Base-by-base conservation (phyloP, 148 eudicot genomes). In the Rhododendron mucronatum region DNA sequence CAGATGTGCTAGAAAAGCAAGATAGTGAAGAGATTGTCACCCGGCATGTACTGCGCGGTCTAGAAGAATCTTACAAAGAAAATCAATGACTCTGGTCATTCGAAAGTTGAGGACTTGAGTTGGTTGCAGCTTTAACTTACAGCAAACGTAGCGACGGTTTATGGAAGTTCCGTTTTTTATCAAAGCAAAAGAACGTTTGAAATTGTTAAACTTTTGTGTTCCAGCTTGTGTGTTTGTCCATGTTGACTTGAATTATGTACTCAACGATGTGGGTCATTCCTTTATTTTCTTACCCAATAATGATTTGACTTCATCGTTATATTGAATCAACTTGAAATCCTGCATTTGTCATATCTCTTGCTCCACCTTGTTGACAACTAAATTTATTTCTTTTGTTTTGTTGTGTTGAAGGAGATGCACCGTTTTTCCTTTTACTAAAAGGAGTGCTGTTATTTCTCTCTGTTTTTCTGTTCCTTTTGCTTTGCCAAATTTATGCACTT, bases 361-460 rank as follows among this genome's bases (percentile, higher is more conserved):
- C 48, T 82, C 30, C 4, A 59, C 63, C 28, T 53, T 18, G 18
- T 82, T 11, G 47, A 15, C 47, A 55, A 48, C 4, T 28, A n/a
- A 11, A 11, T 10, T 50, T n/a, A 11, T 71, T 13, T 71, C 8
- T 1, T 71, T 71, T 71, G 39, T 33, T 81, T 33, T 55, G 16
- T 33, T 69, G 18, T 50, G 18, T 30, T 14, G 23, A 48, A 48
- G 41, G 48, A 14, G 37, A 48, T 71, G 63, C 9, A 10, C 80
- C 4, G 4, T 73, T 79, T 55, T 16, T n/a, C 75, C 10, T 51
- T 61, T 86, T 28, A 45, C 39, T 86, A 9, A 20, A 71, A 74
- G 61, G 77, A 28, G 16, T 14, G 15, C 45, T 75, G 10, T 85
- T 84, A 73, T 71, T 78, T 83, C 47, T 73, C 7, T 33, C 86